Evolutionary conservation across 1,139 yeast genomes (phyloP).

Genomic region (Geotrichum macrosporum): DNA sequence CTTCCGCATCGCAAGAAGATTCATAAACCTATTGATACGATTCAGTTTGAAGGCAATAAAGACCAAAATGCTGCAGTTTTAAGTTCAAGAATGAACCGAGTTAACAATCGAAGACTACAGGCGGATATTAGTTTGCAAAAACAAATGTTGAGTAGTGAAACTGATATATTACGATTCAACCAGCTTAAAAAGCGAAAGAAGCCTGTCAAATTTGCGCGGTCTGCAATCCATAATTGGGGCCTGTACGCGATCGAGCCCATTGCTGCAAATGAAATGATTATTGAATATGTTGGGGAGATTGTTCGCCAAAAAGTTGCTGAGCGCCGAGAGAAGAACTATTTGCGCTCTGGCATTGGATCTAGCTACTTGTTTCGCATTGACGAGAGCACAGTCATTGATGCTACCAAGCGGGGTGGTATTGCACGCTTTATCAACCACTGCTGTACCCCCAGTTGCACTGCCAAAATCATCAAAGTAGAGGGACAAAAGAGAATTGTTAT

Average conservation of each 20-base stretch:
- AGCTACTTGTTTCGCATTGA: constrained; percentile 89
- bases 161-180: constrained; percentile 72
- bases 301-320: constrained; percentile 94
- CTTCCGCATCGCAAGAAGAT: constrained; percentile 71
- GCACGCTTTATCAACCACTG: constrained; percentile 96
- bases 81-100: constrained; percentile 82
- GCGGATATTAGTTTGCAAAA: constrained; percentile 84
- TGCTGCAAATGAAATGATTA: constrained; percentile 92
- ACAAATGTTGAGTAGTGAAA: constrained; percentile 72
- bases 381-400: constrained; percentile 92
- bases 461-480: constrained; percentile 91
- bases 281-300: constrained; percentile 97
- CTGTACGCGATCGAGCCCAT: constrained; percentile 91
- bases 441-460: constrained; percentile 96
- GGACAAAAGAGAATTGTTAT: constrained; percentile 93
- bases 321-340: constrained; percentile 77
- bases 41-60: constrained; percentile 35
- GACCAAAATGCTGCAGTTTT: constrained; percentile 42
- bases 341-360: constrained; percentile 92
- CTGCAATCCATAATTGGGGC: constrained; percentile 98
- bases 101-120: constrained; percentile 82
- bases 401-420: constrained; percentile 94
- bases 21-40: constrained; percentile 40
- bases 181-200: constrained; percentile 83
- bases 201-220: constrained; percentile 91